phyloP scores from a whole-genome alignment of 2,329 filamentous ascomycete genomes.

The Clonostachys byssicola region DNA sequence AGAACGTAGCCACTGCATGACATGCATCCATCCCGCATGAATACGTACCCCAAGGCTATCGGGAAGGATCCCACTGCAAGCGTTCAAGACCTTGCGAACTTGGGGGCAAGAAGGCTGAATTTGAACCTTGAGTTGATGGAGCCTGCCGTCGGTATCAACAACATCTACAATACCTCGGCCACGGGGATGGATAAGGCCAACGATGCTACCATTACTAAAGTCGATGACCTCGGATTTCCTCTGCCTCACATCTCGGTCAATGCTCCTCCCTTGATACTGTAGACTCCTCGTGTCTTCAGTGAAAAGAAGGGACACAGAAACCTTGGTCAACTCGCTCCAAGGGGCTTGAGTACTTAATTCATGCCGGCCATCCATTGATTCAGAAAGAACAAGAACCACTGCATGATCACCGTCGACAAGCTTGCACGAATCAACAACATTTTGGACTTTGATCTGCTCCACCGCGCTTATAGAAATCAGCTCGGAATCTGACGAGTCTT shows the following conservation, averaged over 20 bases:
- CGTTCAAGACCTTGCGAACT: constrained; percentile 55
- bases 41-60: constrained; percentile 55
- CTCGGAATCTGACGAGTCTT: constrained; percentile 7
- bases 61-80: constrained; percentile 61
- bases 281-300: constrained; percentile 57
- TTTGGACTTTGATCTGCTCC: constrained; percentile 55
- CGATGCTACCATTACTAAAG: constrained; percentile 40
- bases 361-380: constrained; percentile 57
- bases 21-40: constrained; percentile 69
- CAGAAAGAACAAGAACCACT: constrained; percentile 66
- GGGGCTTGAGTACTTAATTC: constrained; percentile 71
- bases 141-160: constrained; percentile 54
- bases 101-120: constrained; percentile 62
- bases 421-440: constrained; percentile 70
- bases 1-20: constrained; percentile 61
- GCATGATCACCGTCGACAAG: constrained; percentile 63
- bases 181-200: constrained; percentile 53
- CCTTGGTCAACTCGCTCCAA: constrained; percentile 66
- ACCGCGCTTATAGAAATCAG: constrained; percentile 8
- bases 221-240: constrained; percentile 40
- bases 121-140: constrained; percentile 64
- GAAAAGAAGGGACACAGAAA: constrained; percentile 58
- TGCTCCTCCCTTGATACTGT: constrained; percentile 46
- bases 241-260: constrained; percentile 46
- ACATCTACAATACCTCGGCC: constrained; percentile 61